Evolutionary conservation across 2,329 filamentous ascomycete genomes (phyloP).

Genomic region (Aspergillus ibericus): DNA sequence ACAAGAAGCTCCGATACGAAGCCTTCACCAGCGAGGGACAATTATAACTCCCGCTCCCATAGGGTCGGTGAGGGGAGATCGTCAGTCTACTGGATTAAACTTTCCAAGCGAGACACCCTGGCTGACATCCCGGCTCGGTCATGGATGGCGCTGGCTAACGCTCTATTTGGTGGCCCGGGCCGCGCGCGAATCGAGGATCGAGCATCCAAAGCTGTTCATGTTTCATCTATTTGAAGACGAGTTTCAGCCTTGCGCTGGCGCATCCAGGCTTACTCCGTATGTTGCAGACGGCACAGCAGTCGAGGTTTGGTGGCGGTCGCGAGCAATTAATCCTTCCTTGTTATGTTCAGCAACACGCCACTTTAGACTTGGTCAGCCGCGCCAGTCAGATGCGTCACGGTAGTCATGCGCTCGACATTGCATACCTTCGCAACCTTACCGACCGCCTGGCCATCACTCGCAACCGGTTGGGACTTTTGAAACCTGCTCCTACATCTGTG

Average conservation of each 20-base stretch:
- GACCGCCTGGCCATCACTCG: not conserved
- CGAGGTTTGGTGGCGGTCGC: not conserved
- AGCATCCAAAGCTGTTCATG: not conserved
- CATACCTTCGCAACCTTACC: constrained; percentile 11
- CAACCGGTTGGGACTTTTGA: not conserved
- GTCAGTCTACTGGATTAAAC: not conserved
- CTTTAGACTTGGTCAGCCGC: constrained; percentile 16
- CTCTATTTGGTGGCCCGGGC: not conserved
- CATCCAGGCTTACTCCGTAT: not conserved
- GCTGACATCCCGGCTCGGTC: not conserved
- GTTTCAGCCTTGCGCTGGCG: constrained; percentile 2
- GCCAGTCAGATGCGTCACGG: constrained; percentile 11
- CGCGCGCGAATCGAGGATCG: not conserved
- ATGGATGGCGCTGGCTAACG: not conserved
- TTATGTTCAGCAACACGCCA: not conserved
- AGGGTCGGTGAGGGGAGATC: not conserved
- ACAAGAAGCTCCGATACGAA: not conserved
- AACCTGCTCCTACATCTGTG: not conserved
- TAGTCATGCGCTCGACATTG: constrained; percentile 19
- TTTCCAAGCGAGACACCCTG: not conserved
- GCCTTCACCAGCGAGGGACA: not conserved
- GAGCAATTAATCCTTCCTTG: not conserved
- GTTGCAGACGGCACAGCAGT: not conserved
- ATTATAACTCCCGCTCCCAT: not conserved
- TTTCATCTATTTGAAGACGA: not conserved